These are phyloP conservation scores for Dothideomycetidae sp. DNA, from an alignment of 2,329 filamentous ascomycete species.

Conservation along the genomic window DNA sequence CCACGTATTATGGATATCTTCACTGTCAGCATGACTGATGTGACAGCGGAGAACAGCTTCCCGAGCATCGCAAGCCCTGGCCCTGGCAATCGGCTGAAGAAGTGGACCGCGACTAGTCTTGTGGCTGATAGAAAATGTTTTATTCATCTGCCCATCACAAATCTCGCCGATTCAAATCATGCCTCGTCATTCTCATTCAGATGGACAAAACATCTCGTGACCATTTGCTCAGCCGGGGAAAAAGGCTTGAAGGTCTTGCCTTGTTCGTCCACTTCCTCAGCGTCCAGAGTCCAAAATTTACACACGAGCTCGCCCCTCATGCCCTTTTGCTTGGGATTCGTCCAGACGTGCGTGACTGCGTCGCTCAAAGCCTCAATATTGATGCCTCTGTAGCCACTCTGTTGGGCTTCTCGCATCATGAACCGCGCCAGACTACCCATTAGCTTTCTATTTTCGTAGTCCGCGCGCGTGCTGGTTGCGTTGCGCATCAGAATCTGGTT, in stretches of 20 bases:
- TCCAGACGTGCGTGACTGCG: conserved; percentile 21
- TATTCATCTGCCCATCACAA: too few relatives aligned
- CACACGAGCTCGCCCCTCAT: conserved; percentile 17
- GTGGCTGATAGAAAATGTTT: too few relatives aligned
- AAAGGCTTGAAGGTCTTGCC: conserved; percentile 16
- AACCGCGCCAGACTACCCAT: conserved; percentile 25
- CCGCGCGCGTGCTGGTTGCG: conserved; percentile 24
- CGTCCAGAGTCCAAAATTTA: conserved; percentile 17
- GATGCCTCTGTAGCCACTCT: conserved; percentile 22
- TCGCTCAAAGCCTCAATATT: conserved; percentile 22
- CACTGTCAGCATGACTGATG: too few relatives aligned
- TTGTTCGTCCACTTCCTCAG: conserved; percentile 15
- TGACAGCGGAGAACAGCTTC: too few relatives aligned
- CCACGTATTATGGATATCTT: too few relatives aligned
- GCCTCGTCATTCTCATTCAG: too few relatives aligned
- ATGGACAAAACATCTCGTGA: conserved; percentile 2
- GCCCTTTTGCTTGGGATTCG: conserved; percentile 15
- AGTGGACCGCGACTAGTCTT: too few relatives aligned
- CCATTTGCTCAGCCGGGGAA: conserved; percentile 16
- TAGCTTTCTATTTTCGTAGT: conserved; percentile 23
- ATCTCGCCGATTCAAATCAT: too few relatives aligned
- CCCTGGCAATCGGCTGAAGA: too few relatives aligned
- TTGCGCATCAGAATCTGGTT: conserved; percentile 24
- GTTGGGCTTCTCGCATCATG: conserved; percentile 25
- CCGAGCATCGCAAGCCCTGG: too few relatives aligned